Percentiles rank a stretch among this genome's conserved stretches.
These are phyloP conservation scores for Curvularia spicifera DNA, from an alignment of 2,329 filamentous ascomycete species.

Conservation along the genomic window DNA sequence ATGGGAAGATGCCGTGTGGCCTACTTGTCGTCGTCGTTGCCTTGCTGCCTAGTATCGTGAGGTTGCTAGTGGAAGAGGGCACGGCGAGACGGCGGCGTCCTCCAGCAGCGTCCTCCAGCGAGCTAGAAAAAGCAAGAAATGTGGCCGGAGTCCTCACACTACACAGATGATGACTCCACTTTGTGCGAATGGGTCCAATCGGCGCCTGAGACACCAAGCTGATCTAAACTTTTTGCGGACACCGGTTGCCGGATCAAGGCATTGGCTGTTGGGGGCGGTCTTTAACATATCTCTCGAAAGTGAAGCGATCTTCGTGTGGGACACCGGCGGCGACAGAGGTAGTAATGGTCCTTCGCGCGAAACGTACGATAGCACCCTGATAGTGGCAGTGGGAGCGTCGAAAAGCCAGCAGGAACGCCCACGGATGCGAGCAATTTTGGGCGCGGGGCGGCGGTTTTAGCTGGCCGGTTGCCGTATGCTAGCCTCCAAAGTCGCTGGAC, in stretches of 20 bases:
- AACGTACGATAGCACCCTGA: neutral
- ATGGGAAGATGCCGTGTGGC: neutral
- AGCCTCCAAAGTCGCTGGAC: neutral
- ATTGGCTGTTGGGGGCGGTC: neutral
- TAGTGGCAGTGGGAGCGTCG: neutral
- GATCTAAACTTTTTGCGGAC: neutral
- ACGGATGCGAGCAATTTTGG: neutral
- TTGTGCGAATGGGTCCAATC: neutral
- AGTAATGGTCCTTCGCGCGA: neutral
- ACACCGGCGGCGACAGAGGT: constrained; percentile 6
- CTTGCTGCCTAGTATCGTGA: neutral
- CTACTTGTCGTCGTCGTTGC: neutral
- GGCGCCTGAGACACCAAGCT: neutral
- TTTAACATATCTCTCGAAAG: neutral
- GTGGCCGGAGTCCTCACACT: neutral
- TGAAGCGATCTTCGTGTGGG: neutral
- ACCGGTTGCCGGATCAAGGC: neutral
- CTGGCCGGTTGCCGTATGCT: neutral
- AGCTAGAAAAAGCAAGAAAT: neutral
- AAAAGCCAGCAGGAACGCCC: constrained; percentile 3
- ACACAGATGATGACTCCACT: neutral
- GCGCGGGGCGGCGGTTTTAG: neutral
- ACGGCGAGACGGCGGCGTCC: neutral
- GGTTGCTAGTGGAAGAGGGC: neutral
- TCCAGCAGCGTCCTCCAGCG: neutral